These are phyloP conservation scores for Bombardia bombarda DNA, from an alignment of 495 filamentous ascomycete genomes.

Conservation along the genomic window DNA sequence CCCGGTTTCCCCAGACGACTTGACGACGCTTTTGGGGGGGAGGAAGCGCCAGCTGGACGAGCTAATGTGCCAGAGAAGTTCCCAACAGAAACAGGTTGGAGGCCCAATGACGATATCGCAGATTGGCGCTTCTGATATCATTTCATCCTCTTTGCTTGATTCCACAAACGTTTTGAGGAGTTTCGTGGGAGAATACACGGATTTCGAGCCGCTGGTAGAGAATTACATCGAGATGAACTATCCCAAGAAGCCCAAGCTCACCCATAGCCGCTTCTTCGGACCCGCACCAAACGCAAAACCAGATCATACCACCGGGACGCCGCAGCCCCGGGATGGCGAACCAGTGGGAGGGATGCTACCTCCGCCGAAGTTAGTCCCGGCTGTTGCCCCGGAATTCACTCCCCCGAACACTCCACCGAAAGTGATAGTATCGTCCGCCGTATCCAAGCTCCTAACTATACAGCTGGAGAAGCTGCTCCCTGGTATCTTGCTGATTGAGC, in stretches of 20 bases:
- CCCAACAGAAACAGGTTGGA: background rate
- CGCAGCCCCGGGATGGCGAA: no score
- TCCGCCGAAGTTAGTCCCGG: slow-evolving; percentile 11
- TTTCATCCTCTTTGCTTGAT: background rate
- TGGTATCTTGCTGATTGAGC: slow-evolving; percentile 46
- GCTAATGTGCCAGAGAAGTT: background rate
- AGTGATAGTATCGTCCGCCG: slow-evolving; percentile 42
- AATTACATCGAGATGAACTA: slow-evolving; percentile 36
- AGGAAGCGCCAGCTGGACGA: slow-evolving; percentile 13
- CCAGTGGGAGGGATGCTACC: slow-evolving; percentile 6
- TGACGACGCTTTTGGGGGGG: slow-evolving; percentile 8
- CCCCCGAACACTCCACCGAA: slow-evolving; percentile 17
- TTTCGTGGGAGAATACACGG: slow-evolving; percentile 8
- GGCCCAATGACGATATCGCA: background rate
- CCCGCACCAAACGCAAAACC: background rate
- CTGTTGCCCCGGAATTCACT: slow-evolving; percentile 12
- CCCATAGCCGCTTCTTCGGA: slow-evolving; percentile 17
- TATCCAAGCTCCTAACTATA: slow-evolving; percentile 38
- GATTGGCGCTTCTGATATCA: background rate
- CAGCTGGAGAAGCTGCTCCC: slow-evolving; percentile 45
- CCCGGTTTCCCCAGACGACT: background rate
- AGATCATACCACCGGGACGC: background rate
- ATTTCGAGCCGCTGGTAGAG: slow-evolving; percentile 28
- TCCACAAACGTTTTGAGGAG: slow-evolving; percentile 12
- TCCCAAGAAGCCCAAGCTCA: slow-evolving; percentile 23